Evolutionary conservation across 495 filamentous ascomycete genomes (phyloP).

Genomic region (Glonium stellatum): DNA sequence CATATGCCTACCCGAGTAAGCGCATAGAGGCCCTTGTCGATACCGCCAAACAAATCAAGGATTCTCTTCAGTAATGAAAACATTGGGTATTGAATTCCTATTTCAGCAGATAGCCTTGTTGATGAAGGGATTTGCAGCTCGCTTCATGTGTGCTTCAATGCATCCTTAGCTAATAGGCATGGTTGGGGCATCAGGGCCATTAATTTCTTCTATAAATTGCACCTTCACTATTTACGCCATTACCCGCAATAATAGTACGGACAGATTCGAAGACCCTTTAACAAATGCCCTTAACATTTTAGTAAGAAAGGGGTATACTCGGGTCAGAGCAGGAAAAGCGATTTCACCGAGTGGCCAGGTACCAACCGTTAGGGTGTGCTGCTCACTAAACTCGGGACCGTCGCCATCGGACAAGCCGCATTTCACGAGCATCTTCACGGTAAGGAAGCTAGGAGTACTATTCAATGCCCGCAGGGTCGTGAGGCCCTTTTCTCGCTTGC

Average conservation of each 20-base stretch:
- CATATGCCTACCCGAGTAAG: too few species aligned
- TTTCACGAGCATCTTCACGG: conserved; percentile 27
- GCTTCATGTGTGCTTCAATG: not conserved
- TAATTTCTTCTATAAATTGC: not conserved
- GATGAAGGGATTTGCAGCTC: not conserved
- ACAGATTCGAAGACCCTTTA: not conserved
- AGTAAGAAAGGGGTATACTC: conserved; percentile 1
- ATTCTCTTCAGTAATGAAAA: too few species aligned
- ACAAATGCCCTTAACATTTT: not conserved
- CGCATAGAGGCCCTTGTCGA: too few species aligned
- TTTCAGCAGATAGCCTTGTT: not conserved
- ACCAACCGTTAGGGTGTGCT: conserved; percentile 3
- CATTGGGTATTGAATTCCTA: not conserved
- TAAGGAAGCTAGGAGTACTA: conserved; percentile 27
- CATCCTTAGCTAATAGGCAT: not conserved
- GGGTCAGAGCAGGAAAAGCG: conserved; percentile 5
- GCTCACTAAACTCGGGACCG: not conserved
- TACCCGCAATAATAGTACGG: not conserved
- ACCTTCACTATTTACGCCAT: not conserved
- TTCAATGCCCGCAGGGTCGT: conserved; percentile 12
- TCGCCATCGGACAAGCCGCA: conserved; percentile 9
- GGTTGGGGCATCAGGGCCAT: not conserved
- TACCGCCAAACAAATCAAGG: too few species aligned
- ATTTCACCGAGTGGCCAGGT: conserved; percentile 19
- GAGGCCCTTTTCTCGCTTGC: conserved; percentile 22